phyloP scores from a whole-genome alignment of 257 asterid genomes.

The Plantago elongata region DNA sequence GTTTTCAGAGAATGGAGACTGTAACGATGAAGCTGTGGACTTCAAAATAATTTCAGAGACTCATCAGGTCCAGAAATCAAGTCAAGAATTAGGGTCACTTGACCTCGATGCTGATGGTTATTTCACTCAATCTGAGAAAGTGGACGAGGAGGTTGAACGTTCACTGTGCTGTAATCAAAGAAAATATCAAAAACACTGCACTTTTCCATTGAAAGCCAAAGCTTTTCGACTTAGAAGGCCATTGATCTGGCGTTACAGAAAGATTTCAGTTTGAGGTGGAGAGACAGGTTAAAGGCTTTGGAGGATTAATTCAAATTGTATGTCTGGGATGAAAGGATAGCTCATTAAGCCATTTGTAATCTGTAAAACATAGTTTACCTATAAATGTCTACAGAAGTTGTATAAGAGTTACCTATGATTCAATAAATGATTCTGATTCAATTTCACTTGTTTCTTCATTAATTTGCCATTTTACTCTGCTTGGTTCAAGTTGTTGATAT shows the following conservation, averaged over 20 bases:
- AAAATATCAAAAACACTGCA: not conserved
- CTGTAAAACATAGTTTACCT: too few relatives aligned
- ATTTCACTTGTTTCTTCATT: too few relatives aligned
- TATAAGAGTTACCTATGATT: too few relatives aligned
- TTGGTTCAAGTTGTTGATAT: too few relatives aligned
- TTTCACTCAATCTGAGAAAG: constrained; percentile 55
- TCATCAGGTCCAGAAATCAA: constrained; percentile 29
- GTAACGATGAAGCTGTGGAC: constrained; percentile 45
- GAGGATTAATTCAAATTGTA: too few relatives aligned
- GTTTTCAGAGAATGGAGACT: constrained; percentile 14
- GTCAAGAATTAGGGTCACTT: constrained; percentile 24
- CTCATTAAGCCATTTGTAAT: too few relatives aligned
- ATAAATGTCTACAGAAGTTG: too few relatives aligned
- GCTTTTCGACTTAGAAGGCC: constrained; percentile 28
- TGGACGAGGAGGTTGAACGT: constrained; percentile 28
- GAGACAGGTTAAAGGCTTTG: too few relatives aligned
- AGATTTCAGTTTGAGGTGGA: too few relatives aligned
- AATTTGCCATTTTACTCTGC: too few relatives aligned
- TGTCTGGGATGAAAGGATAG: too few relatives aligned
- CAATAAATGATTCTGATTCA: too few relatives aligned
- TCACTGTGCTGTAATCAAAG: constrained; percentile 32
- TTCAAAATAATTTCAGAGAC: constrained; percentile 35
- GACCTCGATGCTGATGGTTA: constrained; percentile 43
- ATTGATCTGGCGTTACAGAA: not conserved
- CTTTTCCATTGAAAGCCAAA: constrained; percentile 26